Evolutionary conservation across 164 flowering plant genomes (phyloP), one percentile per base, ranked within the genome.

Genomic region (Berberis thunbergii): DNA sequence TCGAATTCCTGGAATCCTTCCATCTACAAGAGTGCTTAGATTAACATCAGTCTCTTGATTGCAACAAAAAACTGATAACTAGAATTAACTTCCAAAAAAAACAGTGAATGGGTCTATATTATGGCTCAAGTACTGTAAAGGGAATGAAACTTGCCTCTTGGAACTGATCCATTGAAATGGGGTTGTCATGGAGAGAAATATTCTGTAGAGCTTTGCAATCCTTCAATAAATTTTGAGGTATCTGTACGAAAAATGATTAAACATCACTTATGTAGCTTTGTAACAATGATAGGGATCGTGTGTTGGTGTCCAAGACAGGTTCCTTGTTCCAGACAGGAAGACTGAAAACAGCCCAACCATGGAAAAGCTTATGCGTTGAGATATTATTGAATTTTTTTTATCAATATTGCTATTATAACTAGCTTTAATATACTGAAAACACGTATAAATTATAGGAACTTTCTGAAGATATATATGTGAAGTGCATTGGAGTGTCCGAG

Each of bases 1-100:
- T 94, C 97, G 76, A 91, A 94, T 60, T 87, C 97, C 61, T 81
- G 80, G 65, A 82, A 91, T 63, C 96, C 99, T 76, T 94, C 99
- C 86, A 87, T 80, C 97, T 94, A 67, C 8, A 62, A 41, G n/a
- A 70, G 10, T 48, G 49, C 40, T 54, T 40, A 38, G 49, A 9
- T 2, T 56, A 64, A 64, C 2, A 64, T 52, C 39, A 49, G 49
- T 41, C 26, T 26, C 26, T 26, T 26, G 26, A 26, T 26, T 26
- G 26, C 26, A 26, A 26, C 26, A 0, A 54, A 63, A 12, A 42
- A 52, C 6, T 12, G 11, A 7, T 12, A 7, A 7, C 3, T 13
- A 59, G 13, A 53, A 4, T 45, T 54, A 52, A 5, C 44, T 56
- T 55, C 13, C 12, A 40, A 26, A 53, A 57, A 3, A 59, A 66